phyloP scores from a whole-genome alignment of 2,329 filamentous ascomycete genomes.

The Alternaria postmessia region DNA sequence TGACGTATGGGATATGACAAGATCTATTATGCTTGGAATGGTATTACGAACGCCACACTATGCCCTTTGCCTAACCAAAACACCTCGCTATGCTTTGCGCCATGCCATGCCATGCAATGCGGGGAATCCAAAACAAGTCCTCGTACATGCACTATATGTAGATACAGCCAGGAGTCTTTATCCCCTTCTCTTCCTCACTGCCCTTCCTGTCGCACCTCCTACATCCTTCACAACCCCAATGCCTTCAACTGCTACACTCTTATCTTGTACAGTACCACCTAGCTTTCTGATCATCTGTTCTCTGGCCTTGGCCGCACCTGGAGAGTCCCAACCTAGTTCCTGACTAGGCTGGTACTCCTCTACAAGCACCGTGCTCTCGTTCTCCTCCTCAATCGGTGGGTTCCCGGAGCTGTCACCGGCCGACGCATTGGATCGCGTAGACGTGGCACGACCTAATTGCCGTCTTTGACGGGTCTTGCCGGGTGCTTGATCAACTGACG shows the following conservation, averaged over 20 bases:
- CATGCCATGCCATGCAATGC: constrained; percentile 1
- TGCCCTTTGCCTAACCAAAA: constrained; percentile 7
- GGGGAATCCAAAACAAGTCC: constrained; percentile 4
- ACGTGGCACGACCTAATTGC: constrained; percentile 45
- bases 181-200: constrained; percentile 38
- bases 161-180: constrained; percentile 8
- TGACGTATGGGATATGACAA: constrained; percentile 61
- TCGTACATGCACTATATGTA: not conserved
- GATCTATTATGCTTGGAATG: not conserved
- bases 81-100: constrained; percentile 26
- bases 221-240: constrained; percentile 49
- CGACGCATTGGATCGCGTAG: constrained; percentile 40
- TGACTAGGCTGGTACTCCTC: constrained; percentile 48
- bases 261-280: constrained; percentile 45
- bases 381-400: constrained; percentile 27
- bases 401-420: constrained; percentile 38
- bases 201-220: constrained; percentile 28
- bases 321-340: constrained; percentile 50
- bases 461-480: constrained; percentile 32
- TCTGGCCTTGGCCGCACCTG: constrained; percentile 44
- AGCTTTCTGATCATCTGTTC: constrained; percentile 48
- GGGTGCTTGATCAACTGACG: constrained; percentile 29
- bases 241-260: constrained; percentile 35
- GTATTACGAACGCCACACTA: constrained; percentile 6
- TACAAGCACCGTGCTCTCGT: constrained; percentile 27